A percentile compares a stretch with the other conserved stretches of the same genome.
Conservation (phyloP, 2,329 filamentous ascomycete species). For the Phialocephala subalpina region DNA sequence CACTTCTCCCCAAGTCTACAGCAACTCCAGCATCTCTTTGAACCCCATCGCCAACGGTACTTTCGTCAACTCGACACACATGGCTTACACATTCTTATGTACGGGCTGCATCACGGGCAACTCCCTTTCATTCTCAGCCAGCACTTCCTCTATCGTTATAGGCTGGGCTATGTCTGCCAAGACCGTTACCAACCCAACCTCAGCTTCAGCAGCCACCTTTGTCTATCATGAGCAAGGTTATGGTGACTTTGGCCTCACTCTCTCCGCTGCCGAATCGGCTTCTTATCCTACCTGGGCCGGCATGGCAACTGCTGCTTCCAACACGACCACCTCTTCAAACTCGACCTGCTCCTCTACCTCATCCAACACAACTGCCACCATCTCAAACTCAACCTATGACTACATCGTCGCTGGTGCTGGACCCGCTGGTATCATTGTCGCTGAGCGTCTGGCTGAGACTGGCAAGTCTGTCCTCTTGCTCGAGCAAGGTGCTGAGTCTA, state of each 20-base stretch:
- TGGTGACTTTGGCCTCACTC: constrained; percentile 30
- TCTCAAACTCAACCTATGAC: constrained; percentile 54
- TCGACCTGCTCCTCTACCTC: constrained; percentile 19
- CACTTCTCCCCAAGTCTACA: constrained; percentile 54
- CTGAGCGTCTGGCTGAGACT: constrained; percentile 56
- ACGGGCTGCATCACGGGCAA: constrained; percentile 48
- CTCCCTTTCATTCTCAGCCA: constrained; percentile 23
- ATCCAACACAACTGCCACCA: constrained; percentile 27
- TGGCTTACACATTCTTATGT: constrained; percentile 63
- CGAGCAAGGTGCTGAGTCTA: constrained; percentile 36
- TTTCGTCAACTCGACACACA: constrained; percentile 60
- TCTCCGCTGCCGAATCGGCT: constrained; percentile 26
- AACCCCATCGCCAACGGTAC: constrained; percentile 58
- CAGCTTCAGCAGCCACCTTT: constrained; percentile 27
- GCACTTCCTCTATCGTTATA: constrained; percentile 40
- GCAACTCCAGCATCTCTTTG: constrained; percentile 38
- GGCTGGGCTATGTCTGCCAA: constrained; percentile 29
- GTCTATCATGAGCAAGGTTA: constrained; percentile 32
- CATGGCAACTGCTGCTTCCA: constrained; percentile 19
- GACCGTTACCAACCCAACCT: constrained; percentile 26
- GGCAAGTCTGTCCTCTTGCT: constrained; percentile 56
- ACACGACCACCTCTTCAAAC: constrained; percentile 16
- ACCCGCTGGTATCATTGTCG: constrained; percentile 65
- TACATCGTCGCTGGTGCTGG: constrained; percentile 72
- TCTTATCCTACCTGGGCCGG: constrained; percentile 30